These are phyloP conservation scores for Salinomyces thailandicus DNA, from an alignment of 2,329 filamentous ascomycete genomes.

Conservation along the genomic window DNA sequence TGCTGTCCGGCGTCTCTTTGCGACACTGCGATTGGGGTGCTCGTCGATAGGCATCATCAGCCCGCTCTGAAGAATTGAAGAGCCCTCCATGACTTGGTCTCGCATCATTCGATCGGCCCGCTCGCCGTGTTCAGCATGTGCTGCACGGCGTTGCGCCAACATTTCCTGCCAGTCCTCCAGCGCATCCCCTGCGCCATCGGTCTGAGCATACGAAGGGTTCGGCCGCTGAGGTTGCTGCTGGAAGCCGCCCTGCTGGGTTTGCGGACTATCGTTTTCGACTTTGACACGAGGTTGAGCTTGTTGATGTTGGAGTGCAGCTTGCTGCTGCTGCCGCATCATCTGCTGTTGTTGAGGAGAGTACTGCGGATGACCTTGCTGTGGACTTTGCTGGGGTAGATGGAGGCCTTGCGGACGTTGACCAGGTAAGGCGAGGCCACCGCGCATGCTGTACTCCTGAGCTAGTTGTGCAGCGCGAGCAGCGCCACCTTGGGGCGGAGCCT, in stretches of 20 bases:
- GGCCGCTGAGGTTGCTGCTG: conserved; percentile 32
- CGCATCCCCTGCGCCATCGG: conserved; percentile 60
- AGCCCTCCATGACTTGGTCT: conserved; percentile 53
- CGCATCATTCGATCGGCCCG: conserved; percentile 60
- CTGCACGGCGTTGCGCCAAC: conserved; percentile 46
- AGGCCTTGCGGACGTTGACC: conserved; percentile 26
- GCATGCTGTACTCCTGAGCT: conserved; percentile 47
- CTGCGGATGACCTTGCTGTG: conserved; percentile 22
- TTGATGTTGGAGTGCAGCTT: conserved; percentile 14
- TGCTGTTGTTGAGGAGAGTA: conserved; percentile 27
- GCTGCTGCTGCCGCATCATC: conserved; percentile 21
- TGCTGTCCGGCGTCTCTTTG: conserved; percentile 6
- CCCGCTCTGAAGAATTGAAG: conserved; percentile 62
- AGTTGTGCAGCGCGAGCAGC: conserved; percentile 42
- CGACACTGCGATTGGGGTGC: conserved; percentile 24
- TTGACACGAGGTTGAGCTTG: conserved; percentile 27
- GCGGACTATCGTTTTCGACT: conserved; percentile 22
- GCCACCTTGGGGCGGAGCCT: conserved; percentile 29
- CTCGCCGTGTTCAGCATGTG: conserved; percentile 43
- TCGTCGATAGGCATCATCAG: conserved; percentile 63
- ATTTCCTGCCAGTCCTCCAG: conserved; percentile 48
- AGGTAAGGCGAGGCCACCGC: conserved; percentile 25
- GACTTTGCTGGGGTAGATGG: conserved; percentile 27
- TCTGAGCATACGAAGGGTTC: conserved; percentile 49
- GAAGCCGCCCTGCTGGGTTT: conserved; percentile 15